phyloP scores from a whole-genome alignment of 2,329 filamentous ascomycete species.

The Aspergillus unguis region DNA sequence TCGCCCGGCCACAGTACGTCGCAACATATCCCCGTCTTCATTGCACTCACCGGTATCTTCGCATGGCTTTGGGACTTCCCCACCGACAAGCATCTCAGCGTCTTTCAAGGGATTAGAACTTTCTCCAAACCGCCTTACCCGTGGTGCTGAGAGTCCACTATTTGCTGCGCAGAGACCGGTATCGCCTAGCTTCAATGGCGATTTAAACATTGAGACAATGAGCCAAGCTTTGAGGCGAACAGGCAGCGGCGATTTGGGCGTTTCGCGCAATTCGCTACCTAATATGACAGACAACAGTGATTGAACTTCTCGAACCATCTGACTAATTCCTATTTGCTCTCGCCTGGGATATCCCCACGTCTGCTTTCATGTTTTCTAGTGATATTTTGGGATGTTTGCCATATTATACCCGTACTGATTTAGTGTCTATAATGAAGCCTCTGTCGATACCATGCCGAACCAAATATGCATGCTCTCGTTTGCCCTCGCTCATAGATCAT shows the following conservation, averaged over 20 bases:
- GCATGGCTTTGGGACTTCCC: constrained; percentile 64
- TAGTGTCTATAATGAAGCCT: not conserved
- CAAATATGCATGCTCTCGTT: not conserved
- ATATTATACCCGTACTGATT: not conserved
- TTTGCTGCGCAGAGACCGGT: constrained; percentile 54
- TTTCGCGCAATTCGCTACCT: not conserved
- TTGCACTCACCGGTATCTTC: constrained; percentile 75
- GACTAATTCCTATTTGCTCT: not conserved
- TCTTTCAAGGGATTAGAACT: constrained; percentile 46
- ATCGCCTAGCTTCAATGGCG: constrained; percentile 52
- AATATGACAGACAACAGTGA: constrained; percentile 1
- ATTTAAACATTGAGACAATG: constrained; percentile 92
- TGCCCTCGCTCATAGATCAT: too few species aligned
- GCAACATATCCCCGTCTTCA: constrained; percentile 67
- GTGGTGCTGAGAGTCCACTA: constrained; percentile 60
- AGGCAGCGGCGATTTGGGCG: constrained; percentile 71
- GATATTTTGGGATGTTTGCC: not conserved
- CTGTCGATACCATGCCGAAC: not conserved
- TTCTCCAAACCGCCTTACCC: constrained; percentile 57
- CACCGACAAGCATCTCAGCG: constrained; percentile 71
- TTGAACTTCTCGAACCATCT: not conserved
- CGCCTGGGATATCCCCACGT: not conserved
- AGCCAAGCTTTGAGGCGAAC: constrained; percentile 81
- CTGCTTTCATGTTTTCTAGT: not conserved
- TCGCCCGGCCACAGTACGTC: constrained; percentile 43